Evolutionary conservation across 108 stramenopile genomes (phyloP).

Genomic region (Cylindrotheca fusiformis): DNA sequence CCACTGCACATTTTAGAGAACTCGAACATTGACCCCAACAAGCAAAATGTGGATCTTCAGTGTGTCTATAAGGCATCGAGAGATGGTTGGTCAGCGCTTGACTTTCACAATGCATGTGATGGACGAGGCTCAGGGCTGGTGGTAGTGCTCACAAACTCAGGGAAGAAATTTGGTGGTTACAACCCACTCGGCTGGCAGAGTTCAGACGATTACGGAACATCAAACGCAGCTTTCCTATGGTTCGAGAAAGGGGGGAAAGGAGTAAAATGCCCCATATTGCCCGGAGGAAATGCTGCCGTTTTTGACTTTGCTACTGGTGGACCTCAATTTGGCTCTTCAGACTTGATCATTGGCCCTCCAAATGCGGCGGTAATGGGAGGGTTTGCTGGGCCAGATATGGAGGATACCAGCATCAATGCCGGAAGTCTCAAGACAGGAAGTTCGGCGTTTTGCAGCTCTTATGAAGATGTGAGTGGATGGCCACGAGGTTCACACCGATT

Average conservation of each 20-base stretch:
- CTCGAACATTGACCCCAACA: not conserved
- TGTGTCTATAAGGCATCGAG: constrained; percentile 60
- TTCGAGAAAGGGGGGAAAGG: constrained; percentile 32
- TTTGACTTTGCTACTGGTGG: constrained; percentile 82
- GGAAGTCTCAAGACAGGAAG: constrained; percentile 52
- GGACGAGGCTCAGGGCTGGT: constrained; percentile 71
- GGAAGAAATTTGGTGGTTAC: constrained; percentile 69
- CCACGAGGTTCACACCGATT: constrained; percentile 53
- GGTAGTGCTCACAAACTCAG: constrained; percentile 45
- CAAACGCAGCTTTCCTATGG: constrained; percentile 77
- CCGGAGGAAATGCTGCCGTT: constrained; percentile 67
- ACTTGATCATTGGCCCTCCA: constrained; percentile 69
- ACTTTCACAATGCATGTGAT: constrained; percentile 73
- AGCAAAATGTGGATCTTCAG: not conserved
- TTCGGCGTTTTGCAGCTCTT: constrained; percentile 56
- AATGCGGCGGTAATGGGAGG: constrained; percentile 78
- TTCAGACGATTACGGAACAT: constrained; percentile 69
- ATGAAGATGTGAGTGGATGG: constrained; percentile 54
- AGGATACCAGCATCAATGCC: constrained; percentile 49
- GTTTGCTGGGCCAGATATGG: constrained; percentile 82
- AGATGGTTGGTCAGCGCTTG: constrained; percentile 76
- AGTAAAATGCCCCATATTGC: constrained; percentile 45
- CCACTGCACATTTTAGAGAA: not conserved
- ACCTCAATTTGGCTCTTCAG: constrained; percentile 71
- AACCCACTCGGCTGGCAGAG: constrained; percentile 74